These are phyloP conservation scores for Mycena indigotica DNA, from an alignment of 768 basidiomycete genomes.

Conservation along the genomic window DNA sequence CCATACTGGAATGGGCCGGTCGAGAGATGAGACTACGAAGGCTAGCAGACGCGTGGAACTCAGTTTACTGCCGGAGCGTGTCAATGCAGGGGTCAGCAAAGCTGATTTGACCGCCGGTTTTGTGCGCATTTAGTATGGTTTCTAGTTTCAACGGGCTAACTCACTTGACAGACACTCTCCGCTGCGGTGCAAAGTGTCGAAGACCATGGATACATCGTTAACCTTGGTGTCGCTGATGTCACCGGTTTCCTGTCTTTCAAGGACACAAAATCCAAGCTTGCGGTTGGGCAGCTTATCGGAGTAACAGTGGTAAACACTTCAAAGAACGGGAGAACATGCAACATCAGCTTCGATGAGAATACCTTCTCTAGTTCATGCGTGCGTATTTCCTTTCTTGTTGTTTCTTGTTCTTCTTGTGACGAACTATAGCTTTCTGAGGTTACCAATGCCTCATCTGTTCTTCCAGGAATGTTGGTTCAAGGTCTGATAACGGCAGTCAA, in stretches of 20 bases:
- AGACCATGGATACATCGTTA: conserved; percentile 92
- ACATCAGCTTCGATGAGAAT: conserved; percentile 57
- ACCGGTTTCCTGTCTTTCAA: conserved; percentile 86
- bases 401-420: conserved; percentile 6
- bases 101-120: conserved; percentile 75
- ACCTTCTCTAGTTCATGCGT: conserved; percentile 59
- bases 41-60: conserved; percentile 82
- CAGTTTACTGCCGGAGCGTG: conserved; percentile 77
- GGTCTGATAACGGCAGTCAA: conserved; percentile 77
- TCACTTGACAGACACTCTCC: conserved; percentile 60
- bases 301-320: conserved; percentile 68
- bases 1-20: conserved; percentile 55
- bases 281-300: conserved; percentile 68
- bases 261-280: conserved; percentile 52
- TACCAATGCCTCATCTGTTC: conserved; percentile 73
- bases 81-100: conserved; percentile 81
- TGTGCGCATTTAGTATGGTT: conserved; percentile 49
- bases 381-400: conserved; percentile 25
- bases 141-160: conserved; percentile 4
- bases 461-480: conserved; percentile 85
- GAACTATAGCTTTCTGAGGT: conserved; percentile 69
- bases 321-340: conserved; percentile 78
- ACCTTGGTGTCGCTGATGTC: conserved; percentile 76
- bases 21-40: conserved; percentile 67
- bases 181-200: conserved; percentile 83